Evolutionary conservation across 2,329 filamentous ascomycete genomes (phyloP), one percentile per base, ranked within the genome.

Genomic region (Phialophora tarda): DNA sequence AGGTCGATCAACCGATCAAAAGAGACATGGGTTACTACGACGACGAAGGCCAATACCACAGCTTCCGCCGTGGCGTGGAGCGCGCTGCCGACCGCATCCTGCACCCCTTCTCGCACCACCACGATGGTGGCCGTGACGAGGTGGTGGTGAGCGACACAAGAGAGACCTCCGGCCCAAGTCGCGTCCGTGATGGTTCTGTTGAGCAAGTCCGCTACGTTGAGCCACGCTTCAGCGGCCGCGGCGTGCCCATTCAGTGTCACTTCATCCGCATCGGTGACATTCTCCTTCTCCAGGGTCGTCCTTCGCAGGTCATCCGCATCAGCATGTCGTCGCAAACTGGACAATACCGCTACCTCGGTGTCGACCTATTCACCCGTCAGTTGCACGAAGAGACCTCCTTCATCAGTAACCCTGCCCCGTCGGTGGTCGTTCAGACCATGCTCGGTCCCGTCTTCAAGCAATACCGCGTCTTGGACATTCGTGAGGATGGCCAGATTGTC

Each of bases 241-340:
- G 89, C n/a, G 65, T 68, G 79, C 94, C 93, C 79, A 97, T 99
- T 82, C 95, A 96, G 73, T 97, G 93, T 90, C 92, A 99, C 89
- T 96, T 98, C 87, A 94, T 99, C 85, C 95, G 95, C 85, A 91
- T 98, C 76, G 95, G 95, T 82, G 95, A 99, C 83, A 91, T 99
- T 83, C 84, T 99, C 83, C 96, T 98, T 85, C 92, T 99, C 74
- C 95, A 99, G 88, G 94, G 94, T 81, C 94, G 95, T 76, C 93
- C 95, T 77, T 98, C 93, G 91, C 95, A 99, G 88, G 94, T 99
- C 82, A 99, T 99, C 86, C 94, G 94, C 81, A 97, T 99, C 89
- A 97, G 93, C 74, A 97, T 93, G 83, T 98, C 94, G 65, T 87
- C 92, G 74, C 94, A 96, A 85, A 99, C 95, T 70, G 95, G 95